These are phyloP conservation scores for Poteriospumella lacustris DNA, from an alignment of 108 stramenopile species.

Conservation along the genomic window DNA sequence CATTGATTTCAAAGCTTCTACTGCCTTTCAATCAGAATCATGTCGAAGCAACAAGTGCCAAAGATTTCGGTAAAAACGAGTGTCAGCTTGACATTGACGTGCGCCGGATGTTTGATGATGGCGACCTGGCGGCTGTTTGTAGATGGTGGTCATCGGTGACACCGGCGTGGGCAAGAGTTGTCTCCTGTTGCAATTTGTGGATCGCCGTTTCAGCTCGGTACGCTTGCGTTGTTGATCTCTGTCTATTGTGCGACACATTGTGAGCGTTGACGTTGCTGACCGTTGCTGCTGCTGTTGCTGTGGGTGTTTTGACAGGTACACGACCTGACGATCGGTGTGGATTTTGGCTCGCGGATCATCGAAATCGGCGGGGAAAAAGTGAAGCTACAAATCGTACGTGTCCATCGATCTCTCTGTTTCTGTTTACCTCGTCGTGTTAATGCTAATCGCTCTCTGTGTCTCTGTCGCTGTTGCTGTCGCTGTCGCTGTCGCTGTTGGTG, in stretches of 20 bases:
- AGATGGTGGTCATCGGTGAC: slow-evolving; percentile 31
- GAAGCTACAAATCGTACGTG: slow-evolving; percentile 21
- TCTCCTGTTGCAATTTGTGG: slow-evolving; percentile 23
- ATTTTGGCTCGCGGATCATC: slow-evolving; percentile 19
- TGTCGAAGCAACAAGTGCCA: neutral
- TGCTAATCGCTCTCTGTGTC: neutral
- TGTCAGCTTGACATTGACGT: neutral
- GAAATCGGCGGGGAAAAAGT: neutral
- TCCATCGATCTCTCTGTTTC: neutral
- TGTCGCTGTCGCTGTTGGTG: too few species aligned
- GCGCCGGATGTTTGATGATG: neutral
- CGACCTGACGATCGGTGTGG: slow-evolving; percentile 25
- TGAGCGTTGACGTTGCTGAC: too few species aligned
- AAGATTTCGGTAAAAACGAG: neutral
- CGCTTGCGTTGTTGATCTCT: neutral
- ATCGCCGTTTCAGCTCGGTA: slow-evolving; percentile 21
- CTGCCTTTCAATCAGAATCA: too few species aligned
- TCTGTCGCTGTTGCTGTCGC: too few species aligned
- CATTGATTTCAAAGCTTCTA: too few species aligned
- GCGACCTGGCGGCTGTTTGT: neutral
- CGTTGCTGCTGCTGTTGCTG: neutral
- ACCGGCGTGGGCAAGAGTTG: slow-evolving; percentile 27
- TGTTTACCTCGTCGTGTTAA: neutral
- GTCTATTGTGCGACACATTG: too few species aligned
- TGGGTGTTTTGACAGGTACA: neutral